Base-by-base conservation (phyloP, 2,329 filamentous ascomycete genomes). In the Capronia epimyces region DNA sequence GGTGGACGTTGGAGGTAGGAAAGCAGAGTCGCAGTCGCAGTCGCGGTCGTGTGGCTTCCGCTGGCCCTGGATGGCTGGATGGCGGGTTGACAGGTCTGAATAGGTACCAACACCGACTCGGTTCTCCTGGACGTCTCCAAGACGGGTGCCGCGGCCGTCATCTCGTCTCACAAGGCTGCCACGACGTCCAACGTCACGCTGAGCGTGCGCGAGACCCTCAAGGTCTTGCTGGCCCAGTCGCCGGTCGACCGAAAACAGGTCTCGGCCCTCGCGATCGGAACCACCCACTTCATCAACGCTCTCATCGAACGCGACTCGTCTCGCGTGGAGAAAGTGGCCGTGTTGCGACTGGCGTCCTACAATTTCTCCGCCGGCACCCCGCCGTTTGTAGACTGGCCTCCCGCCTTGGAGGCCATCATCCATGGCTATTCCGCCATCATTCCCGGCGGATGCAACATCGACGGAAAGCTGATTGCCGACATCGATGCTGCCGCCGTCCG, bases 211-310 rank as follows among this genome's bases (percentile, higher is more conserved):
- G 60, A 59, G 2, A 67, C 69, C 0, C 64, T 75, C 3, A 58
- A 62, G 12, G 60, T 60, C 31, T 65, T 73, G 5, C 60, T 73
- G n/a, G 56, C 63, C 3, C 56, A 67, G 34, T 66, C 69, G 2
- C 51, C 59, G 1, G 56, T 69, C 2, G 59, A 65, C 7, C 58
- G 62, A 1, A 54, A 64, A 1, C 57, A 66, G 32, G 63, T 75
- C 44, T 66, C 65, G 3, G 73, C 71, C 49, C 69, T 77, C 3
- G 75, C 72, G 7, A 71, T 78, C 43, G 75, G 75, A 18, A 78
- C 75, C 1, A 79, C 77, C 0, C 72, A 76, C 63, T 77, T 77
- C 51, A 69, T 77, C 44, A 77, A 78, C 55, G 57, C 55, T 15
- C 71, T 78, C 6, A 66, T 77, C 9, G 74, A 76, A 42, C 69